Evolutionary conservation across 83 land plant genomes (phyloP).

Genomic region (Picea abies): DNA sequence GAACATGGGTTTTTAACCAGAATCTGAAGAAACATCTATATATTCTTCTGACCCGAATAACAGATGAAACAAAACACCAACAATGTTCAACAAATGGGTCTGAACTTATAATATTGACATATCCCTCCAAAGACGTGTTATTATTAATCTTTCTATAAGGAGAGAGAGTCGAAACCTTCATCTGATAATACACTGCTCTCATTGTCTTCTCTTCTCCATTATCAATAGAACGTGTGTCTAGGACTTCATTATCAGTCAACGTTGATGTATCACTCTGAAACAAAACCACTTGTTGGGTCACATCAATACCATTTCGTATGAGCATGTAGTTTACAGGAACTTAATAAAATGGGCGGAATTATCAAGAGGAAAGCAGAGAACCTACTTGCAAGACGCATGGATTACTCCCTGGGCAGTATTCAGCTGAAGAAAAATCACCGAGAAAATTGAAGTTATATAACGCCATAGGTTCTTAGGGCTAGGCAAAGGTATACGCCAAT

Average conservation of each 20-base stretch:
- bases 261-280: conserved; percentile 62
- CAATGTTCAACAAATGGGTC: neutral
- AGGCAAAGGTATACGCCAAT: too few species aligned
- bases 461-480: too few species aligned
- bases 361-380: too few species aligned
- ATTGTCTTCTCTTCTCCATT: conserved; percentile 55
- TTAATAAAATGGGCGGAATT: neutral
- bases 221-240: conserved; percentile 13
- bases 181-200: conserved; percentile 57
- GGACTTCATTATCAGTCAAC: conserved; percentile 66
- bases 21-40: neutral
- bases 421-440: too few species aligned
- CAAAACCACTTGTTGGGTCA: neutral
- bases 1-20: neutral
- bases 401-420: too few species aligned
- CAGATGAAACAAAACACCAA: neutral
- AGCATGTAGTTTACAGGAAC: too few species aligned
- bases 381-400: too few species aligned
- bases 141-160: neutral
- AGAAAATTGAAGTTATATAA: too few species aligned
- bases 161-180: conserved; percentile 33
- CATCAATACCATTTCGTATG: neutral
- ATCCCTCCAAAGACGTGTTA: neutral
- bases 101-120: neutral
- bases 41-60: neutral